Percentiles rank a stretch among this genome's conserved stretches.
Conservation (phyloP, 345 rosid species). For the Microthlaspi erraticum region DNA sequence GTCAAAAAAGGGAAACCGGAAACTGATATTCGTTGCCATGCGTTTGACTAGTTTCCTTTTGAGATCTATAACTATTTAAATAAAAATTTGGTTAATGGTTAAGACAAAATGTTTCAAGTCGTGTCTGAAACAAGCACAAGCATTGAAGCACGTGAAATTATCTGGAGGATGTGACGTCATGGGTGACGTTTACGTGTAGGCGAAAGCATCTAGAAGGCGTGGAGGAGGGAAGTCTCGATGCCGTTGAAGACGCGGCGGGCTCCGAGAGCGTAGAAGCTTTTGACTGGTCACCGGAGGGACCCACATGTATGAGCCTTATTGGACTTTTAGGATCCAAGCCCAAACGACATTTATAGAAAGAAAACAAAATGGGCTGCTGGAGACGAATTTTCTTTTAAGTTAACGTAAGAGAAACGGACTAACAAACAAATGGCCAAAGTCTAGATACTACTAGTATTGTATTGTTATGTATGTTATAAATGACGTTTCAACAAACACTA, state of each 20-base stretch:
- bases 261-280: conserved; percentile 5
- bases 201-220: conserved; percentile 27
- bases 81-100: neutral
- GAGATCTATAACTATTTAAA: neutral
- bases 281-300: neutral
- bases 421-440: too few relatives aligned
- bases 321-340: conserved; percentile 10
- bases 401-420: too few relatives aligned
- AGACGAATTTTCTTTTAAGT: too few relatives aligned
- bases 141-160: conserved; percentile 36
- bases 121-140: conserved; percentile 8
- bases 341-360: neutral
- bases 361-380: too few relatives aligned
- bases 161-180: conserved; percentile 19
- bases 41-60: conserved; percentile 22
- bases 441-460: too few relatives aligned
- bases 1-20: conserved; percentile 10
- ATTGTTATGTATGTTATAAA: too few relatives aligned
- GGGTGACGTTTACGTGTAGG: conserved; percentile 30
- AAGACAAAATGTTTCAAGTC: conserved; percentile 8
- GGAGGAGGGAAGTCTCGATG: neutral
- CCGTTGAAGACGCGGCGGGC: conserved; percentile 28
- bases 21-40: conserved; percentile 31
- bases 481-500: too few relatives aligned
- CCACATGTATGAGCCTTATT: neutral